These are phyloP conservation scores for Aspergillus vadensis DNA, from an alignment of 2,329 filamentous ascomycete genomes.

Conservation along the genomic window DNA sequence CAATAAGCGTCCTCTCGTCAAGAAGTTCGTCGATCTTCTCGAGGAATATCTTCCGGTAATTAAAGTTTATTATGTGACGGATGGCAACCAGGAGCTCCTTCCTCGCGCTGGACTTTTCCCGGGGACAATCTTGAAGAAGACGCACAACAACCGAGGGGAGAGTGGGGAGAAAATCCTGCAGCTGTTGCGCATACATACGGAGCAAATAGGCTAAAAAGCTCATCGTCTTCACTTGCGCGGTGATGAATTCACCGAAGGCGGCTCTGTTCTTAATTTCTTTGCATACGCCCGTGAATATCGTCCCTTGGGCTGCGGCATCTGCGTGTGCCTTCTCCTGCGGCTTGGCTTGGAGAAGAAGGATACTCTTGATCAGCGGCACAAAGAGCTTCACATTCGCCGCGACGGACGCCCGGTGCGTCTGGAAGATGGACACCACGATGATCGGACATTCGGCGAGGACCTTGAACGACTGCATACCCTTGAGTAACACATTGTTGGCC, in stretches of 20 bases:
- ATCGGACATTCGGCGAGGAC: slow-evolving; percentile 97
- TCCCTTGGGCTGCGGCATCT: slow-evolving; percentile 76
- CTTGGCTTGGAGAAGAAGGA: slow-evolving; percentile 83
- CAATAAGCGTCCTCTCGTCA: slow-evolving; percentile 90
- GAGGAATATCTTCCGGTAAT: slow-evolving; percentile 92
- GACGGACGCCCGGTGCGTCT: slow-evolving; percentile 81
- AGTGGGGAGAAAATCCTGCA: slow-evolving; percentile 82
- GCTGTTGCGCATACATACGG: slow-evolving; percentile 80
- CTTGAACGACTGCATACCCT: slow-evolving; percentile 98
- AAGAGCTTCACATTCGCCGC: slow-evolving; percentile 85
- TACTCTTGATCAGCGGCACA: slow-evolving; percentile 89
- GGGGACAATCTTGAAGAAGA: slow-evolving; percentile 86
- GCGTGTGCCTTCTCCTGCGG: slow-evolving; percentile 90
- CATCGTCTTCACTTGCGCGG: slow-evolving; percentile 98
- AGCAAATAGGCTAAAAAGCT: slow-evolving; percentile 94
- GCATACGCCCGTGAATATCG: slow-evolving; percentile 89
- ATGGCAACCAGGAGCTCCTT: slow-evolving; percentile 97
- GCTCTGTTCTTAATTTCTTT: slow-evolving; percentile 89
- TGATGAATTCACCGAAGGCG: slow-evolving; percentile 96
- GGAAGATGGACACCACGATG: slow-evolving; percentile 97
- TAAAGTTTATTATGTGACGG: slow-evolving; percentile 98
- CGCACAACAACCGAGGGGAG: slow-evolving; percentile 89
- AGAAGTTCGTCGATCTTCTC: slow-evolving; percentile 92
- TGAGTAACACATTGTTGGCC: slow-evolving; percentile 76
- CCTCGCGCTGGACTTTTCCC: slow-evolving; percentile 88